These are phyloP conservation scores for Arctium minus DNA, from an alignment of 129 eudicot genomes.

Conservation along the genomic window DNA sequence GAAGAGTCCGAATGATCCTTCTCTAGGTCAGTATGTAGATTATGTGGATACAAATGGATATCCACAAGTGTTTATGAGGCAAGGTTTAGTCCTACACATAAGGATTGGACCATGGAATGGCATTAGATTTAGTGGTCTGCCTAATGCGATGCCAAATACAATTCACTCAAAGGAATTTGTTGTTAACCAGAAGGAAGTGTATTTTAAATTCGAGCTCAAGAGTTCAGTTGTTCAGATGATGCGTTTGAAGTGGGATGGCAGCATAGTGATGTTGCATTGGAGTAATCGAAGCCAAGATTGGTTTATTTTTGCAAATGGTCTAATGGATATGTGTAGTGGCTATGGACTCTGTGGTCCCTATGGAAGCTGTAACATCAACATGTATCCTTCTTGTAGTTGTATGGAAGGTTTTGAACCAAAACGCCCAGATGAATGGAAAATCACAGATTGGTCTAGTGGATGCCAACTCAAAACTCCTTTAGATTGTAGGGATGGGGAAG, in stretches of 20 bases:
- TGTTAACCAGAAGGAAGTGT: constrained; percentile 11
- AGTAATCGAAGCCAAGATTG: constrained; percentile 9
- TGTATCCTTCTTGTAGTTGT: constrained; percentile 30
- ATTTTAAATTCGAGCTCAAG: neutral
- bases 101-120: constrained; percentile 46
- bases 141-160: neutral
- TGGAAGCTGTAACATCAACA: constrained; percentile 32
- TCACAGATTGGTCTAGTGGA: constrained; percentile 38
- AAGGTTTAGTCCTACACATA: neutral
- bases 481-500: constrained; percentile 5
- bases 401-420: constrained; percentile 25
- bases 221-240: neutral
- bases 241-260: neutral
- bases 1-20: constrained; percentile 20
- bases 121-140: constrained; percentile 24
- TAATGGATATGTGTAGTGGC: neutral
- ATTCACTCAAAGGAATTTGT: neutral
- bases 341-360: constrained; percentile 35
- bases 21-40: neutral
- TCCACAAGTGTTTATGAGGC: constrained; percentile 12
- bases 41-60: constrained; percentile 6
- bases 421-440: too few species aligned
- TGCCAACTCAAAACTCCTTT: constrained; percentile 25
- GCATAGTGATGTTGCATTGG: neutral
- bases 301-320: neutral